Base-by-base conservation (phyloP, 1,139 yeast species). In the Hansenula lynferdii region DNA sequence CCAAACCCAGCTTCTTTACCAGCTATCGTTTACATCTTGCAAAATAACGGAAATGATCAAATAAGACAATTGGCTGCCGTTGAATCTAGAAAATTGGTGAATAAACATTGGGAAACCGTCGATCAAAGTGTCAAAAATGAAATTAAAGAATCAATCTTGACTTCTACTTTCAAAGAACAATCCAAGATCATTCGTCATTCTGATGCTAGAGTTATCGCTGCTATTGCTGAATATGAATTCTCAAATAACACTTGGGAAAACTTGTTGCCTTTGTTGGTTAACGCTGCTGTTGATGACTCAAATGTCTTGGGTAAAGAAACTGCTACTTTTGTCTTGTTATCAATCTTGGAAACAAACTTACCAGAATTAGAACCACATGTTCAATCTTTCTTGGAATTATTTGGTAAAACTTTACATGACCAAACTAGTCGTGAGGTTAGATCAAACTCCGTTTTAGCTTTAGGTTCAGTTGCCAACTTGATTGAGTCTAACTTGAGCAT, bases 41-140 rank as follows among this genome's bases (percentile, higher is more conserved):
- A 85, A 62, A 71, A 72, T 50, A 76, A 80, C 48, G 67, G 69
- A 30, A 78, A 77, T 49, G 77, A 72, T 44, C 78, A 80, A 52
- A 61, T 85, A 50, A 67, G 74, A 31, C 96, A 89, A 64, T 72
- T 92, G 49, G 95, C 97, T 15, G 95, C 97, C 45, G 96, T 92
- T 44, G 98, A 92, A 65, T 90, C 90, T 32, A 80, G 96, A 66
- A 92, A 94, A 64, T 75, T 85, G 57, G 79, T 87, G 36, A 57
- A 73, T 38, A 70, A 73, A 48, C 80, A 79, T 57, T 92, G 98
- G 98, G 77, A 70, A 29, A 50, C 60, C 23, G 58, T 77, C 37
- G 83, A 80, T 51, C 75, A 64, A 20, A 52, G 70, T 8, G 57
- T 76, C 42, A 79, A 80, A 62, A 67, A 72, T 32, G 70, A 71